A percentile compares a stretch with the other conserved stretches of the same genome.
Conservation (phyloP, 192 early-diverging fungal genomes). For the Podila verticillata region DNA sequence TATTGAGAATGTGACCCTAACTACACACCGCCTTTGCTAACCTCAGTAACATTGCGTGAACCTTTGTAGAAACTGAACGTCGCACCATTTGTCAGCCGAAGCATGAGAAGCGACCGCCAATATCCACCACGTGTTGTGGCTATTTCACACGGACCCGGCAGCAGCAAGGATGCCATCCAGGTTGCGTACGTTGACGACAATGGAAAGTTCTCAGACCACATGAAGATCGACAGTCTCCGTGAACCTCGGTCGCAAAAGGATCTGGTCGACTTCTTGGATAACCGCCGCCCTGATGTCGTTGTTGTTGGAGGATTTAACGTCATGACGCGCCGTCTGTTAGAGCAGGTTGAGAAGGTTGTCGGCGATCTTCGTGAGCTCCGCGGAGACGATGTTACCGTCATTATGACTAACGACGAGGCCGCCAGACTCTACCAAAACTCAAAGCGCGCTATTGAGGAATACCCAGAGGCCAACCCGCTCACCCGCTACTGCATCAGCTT, state of each 20-base stretch:
- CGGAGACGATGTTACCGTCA: conserved; percentile 65
- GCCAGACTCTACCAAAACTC: conserved; percentile 88
- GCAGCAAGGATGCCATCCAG: conserved; percentile 61
- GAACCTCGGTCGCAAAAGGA: conserved; percentile 53
- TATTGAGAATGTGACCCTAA: background rate
- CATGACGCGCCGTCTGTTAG: conserved; percentile 78
- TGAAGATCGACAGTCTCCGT: conserved; percentile 69
- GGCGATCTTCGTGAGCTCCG: conserved; percentile 58
- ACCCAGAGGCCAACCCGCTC: conserved; percentile 70
- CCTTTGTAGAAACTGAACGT: conserved; percentile 69
- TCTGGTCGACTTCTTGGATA: conserved; percentile 67
- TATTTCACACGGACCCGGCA: conserved; percentile 78
- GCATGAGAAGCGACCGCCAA: conserved; percentile 53
- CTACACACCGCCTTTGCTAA: background rate
- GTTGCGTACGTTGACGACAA: conserved; percentile 80
- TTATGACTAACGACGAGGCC: conserved; percentile 88
- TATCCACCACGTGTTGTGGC: conserved; percentile 69
- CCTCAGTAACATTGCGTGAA: background rate
- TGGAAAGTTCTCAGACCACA: conserved; percentile 73
- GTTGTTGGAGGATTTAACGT: conserved; percentile 84
- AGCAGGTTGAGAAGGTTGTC: conserved; percentile 68
- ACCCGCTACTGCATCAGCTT: conserved; percentile 91
- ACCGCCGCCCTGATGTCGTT: conserved; percentile 77
- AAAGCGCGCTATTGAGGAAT: conserved; percentile 73
- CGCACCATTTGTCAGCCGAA: conserved; percentile 58